Evolutionary conservation across 1,284 basidiomycete genomes (phyloP).

Genomic region (Irpex lacteus): DNA sequence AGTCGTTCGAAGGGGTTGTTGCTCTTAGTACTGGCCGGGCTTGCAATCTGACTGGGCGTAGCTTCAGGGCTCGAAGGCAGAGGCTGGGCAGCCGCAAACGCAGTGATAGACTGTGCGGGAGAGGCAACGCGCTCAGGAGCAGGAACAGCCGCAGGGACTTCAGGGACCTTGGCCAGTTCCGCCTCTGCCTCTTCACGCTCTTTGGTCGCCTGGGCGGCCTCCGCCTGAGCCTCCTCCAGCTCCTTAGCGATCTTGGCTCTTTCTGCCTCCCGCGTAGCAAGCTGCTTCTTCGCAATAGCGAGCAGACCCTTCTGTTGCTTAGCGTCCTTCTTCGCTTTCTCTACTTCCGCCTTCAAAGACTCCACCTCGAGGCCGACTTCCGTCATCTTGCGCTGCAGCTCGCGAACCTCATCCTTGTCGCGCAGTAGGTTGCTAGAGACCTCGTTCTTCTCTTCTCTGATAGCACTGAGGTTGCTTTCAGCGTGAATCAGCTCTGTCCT

Average conservation of each 20-base stretch:
- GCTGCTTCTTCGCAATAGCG: conserved; percentile 94
- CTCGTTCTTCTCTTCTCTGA: conserved; percentile 90
- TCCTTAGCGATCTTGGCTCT: conserved; percentile 73
- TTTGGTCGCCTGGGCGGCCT: conserved; percentile 48
- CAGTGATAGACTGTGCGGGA: conserved; percentile 46
- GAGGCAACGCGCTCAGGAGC: conserved; percentile 30
- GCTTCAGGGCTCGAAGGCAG: conserved; percentile 68
- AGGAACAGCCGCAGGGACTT: conserved; percentile 11
- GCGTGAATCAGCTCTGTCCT: conserved; percentile 84
- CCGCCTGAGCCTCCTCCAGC: conserved; percentile 58
- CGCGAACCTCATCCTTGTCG: conserved; percentile 94
- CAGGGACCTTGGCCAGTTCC: conserved; percentile 39
- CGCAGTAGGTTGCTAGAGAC: conserved; percentile 84
- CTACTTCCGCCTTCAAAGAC: conserved; percentile 71
- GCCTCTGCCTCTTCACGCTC: conserved; percentile 59
- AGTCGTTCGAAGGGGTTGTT: conserved; percentile 94
- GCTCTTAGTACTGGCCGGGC: conserved; percentile 51
- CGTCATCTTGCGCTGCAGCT: conserved; percentile 80
- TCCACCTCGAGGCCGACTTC: conserved; percentile 80
- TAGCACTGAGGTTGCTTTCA: conserved; percentile 89
- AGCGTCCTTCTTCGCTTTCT: conserved; percentile 91
- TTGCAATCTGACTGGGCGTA: conserved; percentile 31
- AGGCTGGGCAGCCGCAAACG: conserved; percentile 63
- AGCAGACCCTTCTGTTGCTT: conserved; percentile 95
- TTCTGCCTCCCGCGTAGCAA: conserved; percentile 82